Evolutionary conservation across 73 alveolate species (phyloP).

Genomic region (Symbiodinium natans): DNA sequence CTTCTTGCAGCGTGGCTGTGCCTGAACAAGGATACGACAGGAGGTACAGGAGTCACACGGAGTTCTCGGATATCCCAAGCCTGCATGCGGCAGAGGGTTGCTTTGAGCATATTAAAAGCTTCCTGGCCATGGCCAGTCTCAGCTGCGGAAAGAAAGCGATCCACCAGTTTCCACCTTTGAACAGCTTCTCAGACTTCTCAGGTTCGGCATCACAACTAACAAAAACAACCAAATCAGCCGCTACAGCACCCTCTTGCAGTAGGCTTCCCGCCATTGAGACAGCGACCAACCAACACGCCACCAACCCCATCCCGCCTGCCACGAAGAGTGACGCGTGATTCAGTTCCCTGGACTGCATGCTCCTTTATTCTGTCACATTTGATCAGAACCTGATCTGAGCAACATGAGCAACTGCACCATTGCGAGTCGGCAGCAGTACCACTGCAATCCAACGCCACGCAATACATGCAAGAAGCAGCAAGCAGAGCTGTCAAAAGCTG

Average conservation of each 20-base stretch:
- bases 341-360: no score
- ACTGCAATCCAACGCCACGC: no score
- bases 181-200: not conserved
- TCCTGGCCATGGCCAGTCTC: slow-evolving; percentile 10
- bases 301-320: slow-evolving; percentile 94
- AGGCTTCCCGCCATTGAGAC: slow-evolving; percentile 68
- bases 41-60: not conserved
- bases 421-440: no score
- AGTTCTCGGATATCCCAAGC: not conserved
- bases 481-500: no score
- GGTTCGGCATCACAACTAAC: not conserved
- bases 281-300: slow-evolving; percentile 82
- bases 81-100: slow-evolving; percentile 67
- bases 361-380: no score
- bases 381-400: no score
- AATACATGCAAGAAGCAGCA: no score
- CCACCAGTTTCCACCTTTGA: slow-evolving; percentile 83
- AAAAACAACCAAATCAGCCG: not conserved
- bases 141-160: slow-evolving; percentile 21
- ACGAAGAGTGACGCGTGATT: not conserved
- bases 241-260: not conserved
- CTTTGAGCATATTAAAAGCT: slow-evolving; percentile 43
- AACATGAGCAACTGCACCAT: no score
- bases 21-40: not conserved
- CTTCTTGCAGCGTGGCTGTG: slow-evolving; percentile 36